These are phyloP conservation scores for Boletellus dicymbophilus DNA, from an alignment of 1,284 basidiomycete species.

Conservation along the genomic window DNA sequence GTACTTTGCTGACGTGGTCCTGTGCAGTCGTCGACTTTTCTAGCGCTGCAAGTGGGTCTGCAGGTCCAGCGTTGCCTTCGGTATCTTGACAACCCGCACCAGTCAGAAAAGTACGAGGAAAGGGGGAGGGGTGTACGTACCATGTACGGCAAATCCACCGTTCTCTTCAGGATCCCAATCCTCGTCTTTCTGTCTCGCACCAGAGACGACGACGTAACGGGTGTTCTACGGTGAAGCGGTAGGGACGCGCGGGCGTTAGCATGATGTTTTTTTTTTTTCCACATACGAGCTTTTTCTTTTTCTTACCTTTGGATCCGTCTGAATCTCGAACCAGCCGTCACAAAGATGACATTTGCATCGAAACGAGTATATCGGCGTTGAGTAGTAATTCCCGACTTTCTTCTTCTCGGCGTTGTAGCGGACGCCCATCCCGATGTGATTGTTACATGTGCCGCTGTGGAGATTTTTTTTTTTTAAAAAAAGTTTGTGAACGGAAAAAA, in stretches of 20 bases:
- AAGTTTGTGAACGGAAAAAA: no score
- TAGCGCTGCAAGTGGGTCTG: conserved; percentile 83
- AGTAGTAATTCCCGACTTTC: conserved; percentile 95
- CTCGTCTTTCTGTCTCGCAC: conserved; percentile 89
- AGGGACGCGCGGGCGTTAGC: no score
- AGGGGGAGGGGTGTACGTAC: conserved; percentile 39
- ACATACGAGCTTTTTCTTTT: no score
- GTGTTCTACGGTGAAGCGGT: conserved; percentile 73
- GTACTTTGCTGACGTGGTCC: conserved; percentile 68
- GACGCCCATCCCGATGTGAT: conserved; percentile 95
- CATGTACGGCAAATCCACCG: conserved; percentile 88
- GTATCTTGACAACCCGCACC: conserved; percentile 52
- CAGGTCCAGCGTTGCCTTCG: conserved; percentile 60
- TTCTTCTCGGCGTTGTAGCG: conserved; percentile 99
- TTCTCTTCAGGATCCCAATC: conserved; percentile 98
- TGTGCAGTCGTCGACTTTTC: conserved; percentile 87
- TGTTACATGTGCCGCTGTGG: conserved; percentile 88
- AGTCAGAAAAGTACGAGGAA: background rate
- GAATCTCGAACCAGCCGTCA: conserved; percentile 92
- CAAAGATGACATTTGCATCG: conserved; percentile 97
- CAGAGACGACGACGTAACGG: conserved; percentile 89
- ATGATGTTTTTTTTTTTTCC: no score
- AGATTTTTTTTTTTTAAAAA: background rate
- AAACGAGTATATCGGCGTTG: conserved; percentile 93
- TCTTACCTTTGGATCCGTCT: conserved; percentile 94